Evolutionary conservation across 2,329 filamentous ascomycete species (phyloP).

Genomic region (Pestalotiopsis sp.): DNA sequence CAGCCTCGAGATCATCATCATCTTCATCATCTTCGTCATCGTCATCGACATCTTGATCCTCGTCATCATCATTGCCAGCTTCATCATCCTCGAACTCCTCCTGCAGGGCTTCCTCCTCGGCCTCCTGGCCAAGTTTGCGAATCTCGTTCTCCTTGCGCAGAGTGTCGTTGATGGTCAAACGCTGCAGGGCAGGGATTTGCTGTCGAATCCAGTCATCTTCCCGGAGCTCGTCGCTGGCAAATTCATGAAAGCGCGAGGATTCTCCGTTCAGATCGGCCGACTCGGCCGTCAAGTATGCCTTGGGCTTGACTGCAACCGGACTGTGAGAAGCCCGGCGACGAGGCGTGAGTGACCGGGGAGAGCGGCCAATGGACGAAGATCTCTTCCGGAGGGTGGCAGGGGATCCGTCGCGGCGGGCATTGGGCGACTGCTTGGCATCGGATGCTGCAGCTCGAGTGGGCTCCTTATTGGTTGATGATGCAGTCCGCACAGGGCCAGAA

Average conservation of each 20-base stretch:
- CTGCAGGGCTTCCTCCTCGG: constrained; percentile 82
- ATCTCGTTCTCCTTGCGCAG: constrained; percentile 89
- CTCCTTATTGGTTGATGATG: constrained; percentile 39
- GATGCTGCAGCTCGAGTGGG: constrained; percentile 17
- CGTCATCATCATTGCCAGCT: constrained; percentile 45
- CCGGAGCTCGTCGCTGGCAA: constrained; percentile 78
- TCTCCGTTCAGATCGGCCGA: constrained; percentile 56
- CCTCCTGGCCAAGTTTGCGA: constrained; percentile 83
- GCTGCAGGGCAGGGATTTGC: constrained; percentile 65
- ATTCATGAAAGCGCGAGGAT: constrained; percentile 80
- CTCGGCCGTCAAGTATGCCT: constrained; percentile 54
- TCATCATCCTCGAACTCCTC: constrained; percentile 68
- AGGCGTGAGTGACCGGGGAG: constrained; percentile 31
- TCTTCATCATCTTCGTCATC: constrained; percentile 53
- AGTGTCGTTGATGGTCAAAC: constrained; percentile 87
- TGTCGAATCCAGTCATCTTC: constrained; percentile 90
- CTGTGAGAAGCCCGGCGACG: constrained; percentile 42
- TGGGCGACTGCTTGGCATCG: constrained; percentile 15
- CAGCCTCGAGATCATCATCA: constrained; percentile 44
- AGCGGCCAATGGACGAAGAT: constrained; percentile 32
- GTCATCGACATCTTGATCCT: constrained; percentile 50
- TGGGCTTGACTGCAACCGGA: constrained; percentile 39
- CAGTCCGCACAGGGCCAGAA: constrained; percentile 49
- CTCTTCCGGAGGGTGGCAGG: constrained; percentile 29
- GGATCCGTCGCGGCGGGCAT: constrained; percentile 22